Evolutionary conservation across 2,329 filamentous ascomycete genomes (phyloP).

Genomic region (Botryotinia calthae): DNA sequence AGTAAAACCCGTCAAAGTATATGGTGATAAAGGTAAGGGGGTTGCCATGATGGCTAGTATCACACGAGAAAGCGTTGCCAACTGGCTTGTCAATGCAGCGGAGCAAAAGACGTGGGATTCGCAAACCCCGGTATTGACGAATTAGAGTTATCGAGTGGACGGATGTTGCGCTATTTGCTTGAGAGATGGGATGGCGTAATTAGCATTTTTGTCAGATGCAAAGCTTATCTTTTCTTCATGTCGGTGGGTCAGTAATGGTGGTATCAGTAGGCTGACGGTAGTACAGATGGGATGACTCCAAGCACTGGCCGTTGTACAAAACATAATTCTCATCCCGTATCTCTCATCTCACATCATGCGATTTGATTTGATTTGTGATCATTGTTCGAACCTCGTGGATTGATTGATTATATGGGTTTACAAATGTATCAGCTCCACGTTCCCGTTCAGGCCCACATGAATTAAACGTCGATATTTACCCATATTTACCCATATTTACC

Average conservation of each 20-base stretch:
- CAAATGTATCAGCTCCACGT: background rate
- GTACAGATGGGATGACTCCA: background rate
- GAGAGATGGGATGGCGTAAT: background rate
- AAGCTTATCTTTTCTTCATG: background rate
- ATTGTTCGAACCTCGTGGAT: background rate
- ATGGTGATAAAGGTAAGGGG: conserved; percentile 26
- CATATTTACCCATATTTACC: background rate
- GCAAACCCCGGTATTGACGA: conserved; percentile 11
- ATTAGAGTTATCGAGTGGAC: background rate
- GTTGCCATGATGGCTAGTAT: conserved; percentile 23
- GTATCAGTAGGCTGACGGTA: background rate
- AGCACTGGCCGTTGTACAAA: background rate
- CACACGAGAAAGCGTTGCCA: conserved; percentile 43
- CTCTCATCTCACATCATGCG: background rate
- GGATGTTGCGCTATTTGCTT: background rate
- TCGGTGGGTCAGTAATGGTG: background rate
- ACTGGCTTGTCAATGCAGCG: conserved; percentile 46
- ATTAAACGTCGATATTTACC: background rate
- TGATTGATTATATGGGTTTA: background rate
- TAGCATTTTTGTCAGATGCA: background rate
- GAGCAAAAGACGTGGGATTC: conserved; percentile 36
- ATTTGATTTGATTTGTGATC: background rate
- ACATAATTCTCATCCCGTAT: background rate
- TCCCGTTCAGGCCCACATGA: background rate
- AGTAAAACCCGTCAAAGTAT: conserved; percentile 21